Percentiles rank a stretch among this genome's conserved stretches.
phyloP scores from a whole-genome alignment of 306 rosid genomes.

The Medicago lupulina region DNA sequence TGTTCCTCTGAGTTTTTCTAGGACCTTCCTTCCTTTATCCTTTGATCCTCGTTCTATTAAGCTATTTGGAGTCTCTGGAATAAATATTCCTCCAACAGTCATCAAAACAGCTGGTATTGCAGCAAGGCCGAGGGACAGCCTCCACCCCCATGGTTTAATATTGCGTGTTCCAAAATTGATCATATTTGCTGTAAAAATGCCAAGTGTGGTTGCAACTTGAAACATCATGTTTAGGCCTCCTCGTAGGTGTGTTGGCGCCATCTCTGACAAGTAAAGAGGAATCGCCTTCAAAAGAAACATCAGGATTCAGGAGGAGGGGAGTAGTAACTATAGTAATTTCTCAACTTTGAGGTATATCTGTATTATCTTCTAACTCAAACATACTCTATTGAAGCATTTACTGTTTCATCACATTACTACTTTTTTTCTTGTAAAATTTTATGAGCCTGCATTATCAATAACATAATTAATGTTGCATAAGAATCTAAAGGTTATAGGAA shows the following conservation, averaged over 20 bases:
- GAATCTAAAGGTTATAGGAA: conserved; percentile 22
- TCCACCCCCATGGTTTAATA: conserved; percentile 89
- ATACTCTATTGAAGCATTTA: not conserved
- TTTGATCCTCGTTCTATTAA: conserved; percentile 63
- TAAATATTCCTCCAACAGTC: conserved; percentile 83
- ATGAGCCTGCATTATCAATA: not conserved
- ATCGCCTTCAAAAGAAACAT: conserved; percentile 69
- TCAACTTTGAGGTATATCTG: not conserved
- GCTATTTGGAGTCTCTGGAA: conserved; percentile 93
- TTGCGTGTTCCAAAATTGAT: conserved; percentile 81
- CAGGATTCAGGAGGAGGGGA: conserved; percentile 7
- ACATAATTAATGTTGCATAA: no score
- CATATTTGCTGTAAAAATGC: conserved; percentile 92
- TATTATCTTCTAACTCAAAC: not conserved
- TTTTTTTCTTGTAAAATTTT: no score
- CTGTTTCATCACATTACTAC: not conserved
- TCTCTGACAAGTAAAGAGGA: conserved; percentile 89
- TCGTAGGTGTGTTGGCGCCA: conserved; percentile 93
- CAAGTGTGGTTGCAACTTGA: conserved; percentile 87
- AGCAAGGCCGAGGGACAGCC: conserved; percentile 88
- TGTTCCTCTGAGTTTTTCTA: conserved; percentile 78
- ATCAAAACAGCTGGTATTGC: conserved; percentile 71
- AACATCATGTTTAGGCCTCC: conserved; percentile 94
- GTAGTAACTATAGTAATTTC: not conserved
- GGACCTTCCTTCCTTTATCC: conserved; percentile 62